Evolutionary conservation across 2,329 filamentous ascomycete genomes (phyloP), one percentile per base, ranked within the genome.

Genomic region (Colletotrichum sp.): DNA sequence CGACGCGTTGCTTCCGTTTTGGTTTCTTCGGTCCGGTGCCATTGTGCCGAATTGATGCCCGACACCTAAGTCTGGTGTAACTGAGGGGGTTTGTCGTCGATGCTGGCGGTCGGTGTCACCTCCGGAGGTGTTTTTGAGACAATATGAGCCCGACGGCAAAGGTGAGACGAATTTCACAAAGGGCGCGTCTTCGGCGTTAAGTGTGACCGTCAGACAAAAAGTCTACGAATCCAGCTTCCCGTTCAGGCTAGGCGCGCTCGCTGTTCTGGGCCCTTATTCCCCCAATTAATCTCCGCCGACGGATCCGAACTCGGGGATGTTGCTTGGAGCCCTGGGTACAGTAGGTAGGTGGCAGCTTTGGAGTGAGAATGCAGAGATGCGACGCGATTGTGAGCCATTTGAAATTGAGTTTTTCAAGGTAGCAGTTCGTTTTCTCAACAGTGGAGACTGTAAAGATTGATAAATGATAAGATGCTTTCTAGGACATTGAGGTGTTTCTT

Each of bases 231-330:
- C 32, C 26, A 15, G 59, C 59, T 63, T 32, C 30, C 59, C 32
- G 12, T 63, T 63, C 28, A 63, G 59, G 59, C 30, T 63, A 63
- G 59, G 44, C 16, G 26, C 3, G 18, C 28, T 62, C 28, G 10
- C 30, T 24, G 28, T 21, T 62, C n/a, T n/a, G 28, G 59, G 30
- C 12, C 18, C 18, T 32, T 15, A 8, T 36, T 59, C 28, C 59
- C 59, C 59, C 32, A 15, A 34, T 63, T 63, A 15, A 34, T 63
- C 18, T 63, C 59, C 59, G 30, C 30, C 59, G 30, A 34, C 44
- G 59, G 59, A 34, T 63, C 59, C 59, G 59, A 28, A 59, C 55
- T 52, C 44, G 44, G 44, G 44, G 44, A 21, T 21, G n/a, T 52
- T 52, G 44, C 44, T 52, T 52, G 44, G 18, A 8, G 44, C 44